These are phyloP conservation scores for Exophiala sp. DNA, from an alignment of 2,329 filamentous ascomycete species.

Conservation along the genomic window DNA sequence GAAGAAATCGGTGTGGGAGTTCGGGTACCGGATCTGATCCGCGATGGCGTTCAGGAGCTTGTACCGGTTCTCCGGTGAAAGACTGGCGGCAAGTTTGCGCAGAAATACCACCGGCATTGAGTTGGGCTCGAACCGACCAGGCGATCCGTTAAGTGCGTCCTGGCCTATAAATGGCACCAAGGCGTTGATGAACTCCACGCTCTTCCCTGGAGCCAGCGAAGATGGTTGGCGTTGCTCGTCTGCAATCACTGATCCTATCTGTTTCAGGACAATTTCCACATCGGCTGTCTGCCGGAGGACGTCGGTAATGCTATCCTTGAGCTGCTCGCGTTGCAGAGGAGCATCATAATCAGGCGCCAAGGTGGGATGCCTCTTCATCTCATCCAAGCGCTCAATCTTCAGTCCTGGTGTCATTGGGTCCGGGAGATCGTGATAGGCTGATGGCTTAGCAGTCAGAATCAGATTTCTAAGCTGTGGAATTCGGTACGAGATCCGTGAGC, in stretches of 20 bases:
- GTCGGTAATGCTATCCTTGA: constrained; percentile 50
- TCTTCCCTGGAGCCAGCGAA: constrained; percentile 13
- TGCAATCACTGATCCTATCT: constrained; percentile 46
- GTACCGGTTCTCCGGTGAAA: constrained; percentile 73
- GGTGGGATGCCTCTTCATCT: constrained; percentile 62
- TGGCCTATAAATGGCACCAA: constrained; percentile 77
- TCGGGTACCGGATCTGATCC: constrained; percentile 88
- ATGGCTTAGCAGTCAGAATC: constrained; percentile 73
- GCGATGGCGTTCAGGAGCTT: constrained; percentile 76
- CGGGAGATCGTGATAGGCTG: constrained; percentile 62
- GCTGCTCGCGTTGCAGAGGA: constrained; percentile 43
- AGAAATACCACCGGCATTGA: constrained; percentile 66
- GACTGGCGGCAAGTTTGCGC: constrained; percentile 67
- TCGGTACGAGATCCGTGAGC: constrained; percentile 72
- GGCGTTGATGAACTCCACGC: constrained; percentile 61
- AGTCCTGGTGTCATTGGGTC: constrained; percentile 67
- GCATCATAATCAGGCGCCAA: constrained; percentile 58
- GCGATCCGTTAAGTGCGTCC: constrained; percentile 57
- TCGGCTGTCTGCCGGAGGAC: constrained; percentile 40
- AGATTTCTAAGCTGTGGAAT: constrained; percentile 85
- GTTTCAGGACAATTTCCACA: constrained; percentile 61
- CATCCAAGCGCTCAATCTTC: constrained; percentile 70
- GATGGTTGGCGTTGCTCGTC: constrained; percentile 6
- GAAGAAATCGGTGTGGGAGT: constrained; percentile 87
- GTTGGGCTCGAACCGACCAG: constrained; percentile 56